Evolutionary conservation across 2,329 filamentous ascomycete species (phyloP).

Genomic region (Setomelanomma holmii): DNA sequence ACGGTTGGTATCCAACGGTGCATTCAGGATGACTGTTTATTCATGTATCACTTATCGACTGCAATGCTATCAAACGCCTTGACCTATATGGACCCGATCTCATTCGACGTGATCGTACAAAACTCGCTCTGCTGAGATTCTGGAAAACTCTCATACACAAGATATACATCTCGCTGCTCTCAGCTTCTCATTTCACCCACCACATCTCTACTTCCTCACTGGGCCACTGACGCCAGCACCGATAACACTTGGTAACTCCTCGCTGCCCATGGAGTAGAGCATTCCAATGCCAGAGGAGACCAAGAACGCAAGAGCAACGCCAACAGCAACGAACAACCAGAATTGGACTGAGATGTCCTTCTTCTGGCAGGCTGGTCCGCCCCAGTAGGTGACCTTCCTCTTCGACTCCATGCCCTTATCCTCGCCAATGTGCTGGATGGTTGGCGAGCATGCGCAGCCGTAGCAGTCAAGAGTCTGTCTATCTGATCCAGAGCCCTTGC

Average conservation of each 20-base stretch:
- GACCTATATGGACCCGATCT: conserved; percentile 31
- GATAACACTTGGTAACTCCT: conserved; percentile 91
- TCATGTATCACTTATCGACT: conserved; percentile 29
- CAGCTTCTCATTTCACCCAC: neutral
- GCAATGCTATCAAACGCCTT: conserved; percentile 44
- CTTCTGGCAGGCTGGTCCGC: conserved; percentile 87
- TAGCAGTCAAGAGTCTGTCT: conserved; percentile 67
- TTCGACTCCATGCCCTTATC: conserved; percentile 56
- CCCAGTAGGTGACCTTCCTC: conserved; percentile 75
- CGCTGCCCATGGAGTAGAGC: conserved; percentile 82
- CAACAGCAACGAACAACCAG: conserved; percentile 82
- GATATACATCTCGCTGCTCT: conserved; percentile 35
- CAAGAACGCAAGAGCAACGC: conserved; percentile 71
- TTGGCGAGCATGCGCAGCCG: conserved; percentile 75
- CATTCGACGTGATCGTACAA: conserved; percentile 35
- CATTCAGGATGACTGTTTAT: conserved; percentile 11
- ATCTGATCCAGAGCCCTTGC: conserved; percentile 46
- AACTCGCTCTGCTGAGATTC: conserved; percentile 20
- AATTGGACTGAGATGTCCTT: conserved; percentile 87
- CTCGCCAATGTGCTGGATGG: conserved; percentile 58
- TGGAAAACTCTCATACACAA: conserved; percentile 34
- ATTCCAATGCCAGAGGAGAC: conserved; percentile 76
- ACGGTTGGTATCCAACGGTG: neutral
- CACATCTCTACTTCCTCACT: conserved; percentile 46
- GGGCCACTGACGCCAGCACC: conserved; percentile 87